A percentile compares a stretch with the other conserved stretches of the same genome.
phyloP scores from a whole-genome alignment of 805 yeast genomes.

The Starmera pachycereana region DNA sequence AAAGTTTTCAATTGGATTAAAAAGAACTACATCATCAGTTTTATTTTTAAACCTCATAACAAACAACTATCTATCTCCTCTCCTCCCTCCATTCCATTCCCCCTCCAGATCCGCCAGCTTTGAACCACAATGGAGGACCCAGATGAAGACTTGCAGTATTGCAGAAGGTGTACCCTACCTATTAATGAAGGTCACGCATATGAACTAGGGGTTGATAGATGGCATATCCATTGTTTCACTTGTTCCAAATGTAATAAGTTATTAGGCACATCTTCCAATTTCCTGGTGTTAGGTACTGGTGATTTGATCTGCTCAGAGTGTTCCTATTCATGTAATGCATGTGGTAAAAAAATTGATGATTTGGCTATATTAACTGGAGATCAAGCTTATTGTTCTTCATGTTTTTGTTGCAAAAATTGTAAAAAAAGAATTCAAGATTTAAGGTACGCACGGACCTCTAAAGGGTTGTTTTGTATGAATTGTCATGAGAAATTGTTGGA shows the following conservation, averaged over 20 bases:
- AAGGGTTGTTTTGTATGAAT: slow-evolving; percentile 85
- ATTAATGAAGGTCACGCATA: slow-evolving; percentile 90
- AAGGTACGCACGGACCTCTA: slow-evolving; percentile 85
- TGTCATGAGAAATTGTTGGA: slow-evolving; percentile 82
- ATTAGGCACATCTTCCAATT: slow-evolving; percentile 80
- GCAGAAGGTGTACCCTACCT: slow-evolving; percentile 36
- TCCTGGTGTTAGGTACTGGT: slow-evolving; percentile 88
- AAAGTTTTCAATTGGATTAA: neutral
- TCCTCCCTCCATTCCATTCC: too few relatives aligned
- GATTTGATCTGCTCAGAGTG: slow-evolving; percentile 83
- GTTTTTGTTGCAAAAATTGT: slow-evolving; percentile 88
- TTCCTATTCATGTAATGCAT: slow-evolving; percentile 80
- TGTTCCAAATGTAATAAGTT: slow-evolving; percentile 77
- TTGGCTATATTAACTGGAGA: slow-evolving; percentile 92
- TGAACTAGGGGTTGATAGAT: slow-evolving; percentile 86
- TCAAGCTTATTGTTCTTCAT: slow-evolving; percentile 84
- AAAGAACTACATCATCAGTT: too few relatives aligned
- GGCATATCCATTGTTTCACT: slow-evolving; percentile 91
- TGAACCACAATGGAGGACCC: slow-evolving; percentile 6
- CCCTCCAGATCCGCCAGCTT: slow-evolving; percentile 1
- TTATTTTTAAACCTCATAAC: too few relatives aligned
- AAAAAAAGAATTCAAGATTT: slow-evolving; percentile 77
- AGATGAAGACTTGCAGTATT: slow-evolving; percentile 19
- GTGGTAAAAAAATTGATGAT: slow-evolving; percentile 82
- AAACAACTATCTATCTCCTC: too few relatives aligned